Conservation (phyloP, 2,329 filamentous ascomycete genomes). For the Diaporthe citriasiana region DNA sequence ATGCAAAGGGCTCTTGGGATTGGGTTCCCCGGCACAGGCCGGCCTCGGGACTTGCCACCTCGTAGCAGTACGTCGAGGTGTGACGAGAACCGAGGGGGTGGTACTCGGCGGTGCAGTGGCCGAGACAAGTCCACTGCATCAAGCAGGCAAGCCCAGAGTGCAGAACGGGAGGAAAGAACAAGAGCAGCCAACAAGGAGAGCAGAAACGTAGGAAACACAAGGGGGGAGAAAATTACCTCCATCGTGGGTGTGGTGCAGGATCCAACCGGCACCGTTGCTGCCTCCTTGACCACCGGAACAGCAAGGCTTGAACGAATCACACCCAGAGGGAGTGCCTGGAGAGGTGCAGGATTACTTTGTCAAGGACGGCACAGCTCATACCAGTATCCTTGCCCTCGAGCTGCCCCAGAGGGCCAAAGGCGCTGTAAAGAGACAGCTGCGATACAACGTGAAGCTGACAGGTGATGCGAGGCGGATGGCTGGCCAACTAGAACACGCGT, state of each 20-base stretch:
- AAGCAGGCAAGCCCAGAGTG: conserved; percentile 7
- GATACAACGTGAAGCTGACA: conserved; percentile 41
- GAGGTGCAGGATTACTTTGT: conserved; percentile 11
- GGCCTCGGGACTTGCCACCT: conserved; percentile 32
- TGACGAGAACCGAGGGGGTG: conserved; percentile 41
- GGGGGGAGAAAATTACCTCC: conserved; percentile 39
- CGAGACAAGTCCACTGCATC: conserved; percentile 40
- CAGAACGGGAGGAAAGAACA: neutral
- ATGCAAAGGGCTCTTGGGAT: conserved; percentile 32
- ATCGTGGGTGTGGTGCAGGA: conserved; percentile 33
- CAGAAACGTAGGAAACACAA: conserved; percentile 12
- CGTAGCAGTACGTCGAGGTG: conserved; percentile 28
- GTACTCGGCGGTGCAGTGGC: conserved; percentile 34
- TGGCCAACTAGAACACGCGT: conserved; percentile 32
- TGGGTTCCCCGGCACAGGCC: conserved; percentile 7
- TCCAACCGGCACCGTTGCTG: conserved; percentile 23
- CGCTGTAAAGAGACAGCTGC: conserved; percentile 29
- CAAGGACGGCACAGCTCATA: conserved; percentile 28
- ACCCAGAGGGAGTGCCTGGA: conserved; percentile 8
- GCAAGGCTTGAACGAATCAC: conserved; percentile 30
- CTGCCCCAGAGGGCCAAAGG: conserved; percentile 22
- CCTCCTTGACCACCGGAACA: neutral
- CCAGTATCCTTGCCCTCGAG: conserved; percentile 25
- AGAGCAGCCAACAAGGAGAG: conserved; percentile 12
- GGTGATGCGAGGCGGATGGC: conserved; percentile 30